Evolutionary conservation across 225 moss, liverwort and hornwort species (phyloP).

Genomic region (Thuidium tamariscinum): DNA sequence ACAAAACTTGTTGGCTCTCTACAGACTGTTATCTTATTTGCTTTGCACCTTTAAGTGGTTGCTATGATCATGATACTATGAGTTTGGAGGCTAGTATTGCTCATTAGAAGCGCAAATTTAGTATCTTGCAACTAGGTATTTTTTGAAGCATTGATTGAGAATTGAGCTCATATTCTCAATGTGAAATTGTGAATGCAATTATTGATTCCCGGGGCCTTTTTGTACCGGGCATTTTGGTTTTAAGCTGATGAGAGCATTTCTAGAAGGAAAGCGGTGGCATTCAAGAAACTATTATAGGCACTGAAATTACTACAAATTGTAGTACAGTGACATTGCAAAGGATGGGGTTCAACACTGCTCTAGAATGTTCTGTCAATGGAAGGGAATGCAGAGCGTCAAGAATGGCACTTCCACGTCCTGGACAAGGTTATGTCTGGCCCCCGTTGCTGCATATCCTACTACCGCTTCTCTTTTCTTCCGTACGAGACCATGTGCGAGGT

Average conservation of each 20-base stretch:
- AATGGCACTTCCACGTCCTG: not conserved
- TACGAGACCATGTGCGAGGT: conserved; percentile 1
- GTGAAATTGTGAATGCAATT: not conserved
- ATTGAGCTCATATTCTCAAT: not conserved
- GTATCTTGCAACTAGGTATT: not conserved
- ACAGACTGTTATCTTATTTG: not conserved
- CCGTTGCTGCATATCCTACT: not conserved
- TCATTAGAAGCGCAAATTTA: not conserved
- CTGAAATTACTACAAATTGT: not conserved
- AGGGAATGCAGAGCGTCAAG: no score
- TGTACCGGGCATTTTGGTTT: not conserved
- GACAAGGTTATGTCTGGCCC: no score
- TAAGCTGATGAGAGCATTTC: not conserved
- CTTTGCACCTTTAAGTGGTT: not conserved
- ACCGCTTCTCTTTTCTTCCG: not conserved
- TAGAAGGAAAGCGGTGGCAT: not conserved
- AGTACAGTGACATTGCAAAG: not conserved
- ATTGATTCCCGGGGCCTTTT: not conserved
- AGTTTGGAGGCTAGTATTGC: not conserved
- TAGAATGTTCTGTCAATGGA: not conserved
- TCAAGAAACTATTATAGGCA: no score
- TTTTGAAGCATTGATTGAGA: not conserved
- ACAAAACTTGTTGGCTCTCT: not conserved
- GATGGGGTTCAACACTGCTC: not conserved
- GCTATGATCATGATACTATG: not conserved